Conservation (phyloP, 176 grass and related monocot species). For the Oryza australiensis region DNA sequence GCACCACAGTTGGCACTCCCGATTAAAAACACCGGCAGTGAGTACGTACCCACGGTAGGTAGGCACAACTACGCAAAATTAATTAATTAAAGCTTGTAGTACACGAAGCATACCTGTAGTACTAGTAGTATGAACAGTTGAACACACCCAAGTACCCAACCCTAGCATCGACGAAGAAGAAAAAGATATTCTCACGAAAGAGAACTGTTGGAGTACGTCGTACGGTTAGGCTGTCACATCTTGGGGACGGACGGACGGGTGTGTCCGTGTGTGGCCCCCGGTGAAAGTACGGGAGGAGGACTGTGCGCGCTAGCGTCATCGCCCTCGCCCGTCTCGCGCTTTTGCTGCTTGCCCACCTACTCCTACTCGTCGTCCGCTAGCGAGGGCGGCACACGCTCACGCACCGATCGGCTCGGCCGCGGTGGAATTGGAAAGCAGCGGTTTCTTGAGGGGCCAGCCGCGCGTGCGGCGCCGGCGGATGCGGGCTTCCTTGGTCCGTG, state of each 20-base stretch:
- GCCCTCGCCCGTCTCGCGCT: not conserved
- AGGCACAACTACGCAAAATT: not conserved
- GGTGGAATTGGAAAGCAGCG: not conserved
- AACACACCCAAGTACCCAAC: not conserved
- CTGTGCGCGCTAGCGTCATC: too few relatives aligned
- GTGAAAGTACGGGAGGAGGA: not conserved
- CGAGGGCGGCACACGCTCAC: not conserved
- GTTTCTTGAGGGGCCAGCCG: not conserved
- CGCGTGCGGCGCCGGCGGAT: not conserved
- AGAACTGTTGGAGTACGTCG: not conserved
- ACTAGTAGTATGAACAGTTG: not conserved
- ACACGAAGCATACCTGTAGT: not conserved
- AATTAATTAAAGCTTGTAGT: not conserved
- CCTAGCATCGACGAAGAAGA: not conserved
- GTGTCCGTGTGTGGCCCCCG: not conserved
- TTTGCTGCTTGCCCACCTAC: not conserved
- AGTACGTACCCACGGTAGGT: not conserved
- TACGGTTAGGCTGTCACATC: slow-evolving; percentile 26
- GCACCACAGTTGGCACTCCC: not conserved
- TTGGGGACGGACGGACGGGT: not conserved
- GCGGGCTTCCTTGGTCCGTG: slow-evolving; percentile 13
- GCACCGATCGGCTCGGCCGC: not conserved
- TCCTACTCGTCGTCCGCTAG: not conserved
- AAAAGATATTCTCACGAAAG: not conserved
- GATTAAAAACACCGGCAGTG: not conserved